Conservation (phyloP, 345 rosid genomes). For the Brassica rapa region DNA sequence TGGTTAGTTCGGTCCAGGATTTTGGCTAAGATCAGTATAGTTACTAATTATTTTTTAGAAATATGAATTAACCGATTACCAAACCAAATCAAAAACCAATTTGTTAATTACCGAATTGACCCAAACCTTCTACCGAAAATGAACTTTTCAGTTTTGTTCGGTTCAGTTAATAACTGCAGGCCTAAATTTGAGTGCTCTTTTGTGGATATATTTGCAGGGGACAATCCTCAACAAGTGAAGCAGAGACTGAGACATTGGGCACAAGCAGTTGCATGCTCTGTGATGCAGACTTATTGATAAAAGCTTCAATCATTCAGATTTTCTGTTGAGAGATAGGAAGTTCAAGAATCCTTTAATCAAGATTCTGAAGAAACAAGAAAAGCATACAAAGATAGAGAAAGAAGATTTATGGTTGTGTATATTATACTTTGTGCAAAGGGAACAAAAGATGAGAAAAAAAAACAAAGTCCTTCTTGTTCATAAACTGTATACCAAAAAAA, state of each 20-base stretch:
- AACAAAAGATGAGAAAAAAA: constrained; percentile 1
- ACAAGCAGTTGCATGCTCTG: constrained; percentile 95
- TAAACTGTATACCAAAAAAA: constrained; percentile 24
- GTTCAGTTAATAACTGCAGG: not conserved
- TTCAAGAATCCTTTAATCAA: constrained; percentile 1
- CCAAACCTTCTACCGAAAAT: not conserved
- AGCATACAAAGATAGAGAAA: not conserved
- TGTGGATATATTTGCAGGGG: constrained; percentile 23
- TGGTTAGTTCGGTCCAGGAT: too few relatives aligned
- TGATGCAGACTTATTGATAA: constrained; percentile 51
- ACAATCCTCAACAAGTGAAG: constrained; percentile 65
- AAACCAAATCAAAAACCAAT: not conserved
- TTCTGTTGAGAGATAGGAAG: constrained; percentile 29
- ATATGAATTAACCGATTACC: not conserved
- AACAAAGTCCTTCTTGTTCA: constrained; percentile 18
- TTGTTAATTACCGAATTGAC: not conserved
- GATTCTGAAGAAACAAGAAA: not conserved
- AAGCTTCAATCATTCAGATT: constrained; percentile 18
- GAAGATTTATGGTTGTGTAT: constrained; percentile 30
- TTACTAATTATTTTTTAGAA: not conserved
- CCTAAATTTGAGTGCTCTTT: not conserved
- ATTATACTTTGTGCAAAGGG: constrained; percentile 28
- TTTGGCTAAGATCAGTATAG: not conserved
- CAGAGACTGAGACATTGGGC: constrained; percentile 91
- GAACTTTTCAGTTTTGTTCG: not conserved